phyloP scores from a whole-genome alignment of 768 basidiomycete genomes.

The Nidula microcarpa region DNA sequence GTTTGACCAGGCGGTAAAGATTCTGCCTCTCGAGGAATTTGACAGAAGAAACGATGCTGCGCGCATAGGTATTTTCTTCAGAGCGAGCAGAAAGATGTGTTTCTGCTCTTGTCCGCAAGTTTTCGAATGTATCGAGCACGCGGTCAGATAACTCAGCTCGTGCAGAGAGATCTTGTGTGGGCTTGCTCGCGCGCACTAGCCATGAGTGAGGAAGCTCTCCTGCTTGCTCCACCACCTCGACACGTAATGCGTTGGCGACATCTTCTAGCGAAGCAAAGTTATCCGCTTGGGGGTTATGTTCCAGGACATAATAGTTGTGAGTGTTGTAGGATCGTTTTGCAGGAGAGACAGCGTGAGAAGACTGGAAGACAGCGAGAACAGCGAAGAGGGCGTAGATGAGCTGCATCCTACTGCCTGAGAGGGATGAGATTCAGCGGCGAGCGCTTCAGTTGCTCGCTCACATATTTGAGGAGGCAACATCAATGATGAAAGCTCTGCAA shows the following conservation, averaged over 20 bases:
- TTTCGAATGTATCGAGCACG: constrained; percentile 47
- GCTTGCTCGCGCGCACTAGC: constrained; percentile 68
- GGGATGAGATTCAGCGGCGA: no score
- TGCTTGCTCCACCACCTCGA: constrained; percentile 84
- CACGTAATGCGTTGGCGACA: constrained; percentile 57
- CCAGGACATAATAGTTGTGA: constrained; percentile 82
- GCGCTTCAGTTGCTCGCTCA: no score
- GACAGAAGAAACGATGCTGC: constrained; percentile 51
- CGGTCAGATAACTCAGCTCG: constrained; percentile 37
- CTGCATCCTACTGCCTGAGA: no score
- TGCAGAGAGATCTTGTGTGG: constrained; percentile 16
- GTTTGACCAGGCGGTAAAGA: constrained; percentile 66
- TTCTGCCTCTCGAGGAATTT: constrained; percentile 60
- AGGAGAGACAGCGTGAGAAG: constrained; percentile 31
- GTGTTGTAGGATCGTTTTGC: constrained; percentile 52
- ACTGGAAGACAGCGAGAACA: no score
- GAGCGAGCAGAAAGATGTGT: constrained; percentile 36
- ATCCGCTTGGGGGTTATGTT: constrained; percentile 46
- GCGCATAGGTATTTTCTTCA: constrained; percentile 33
- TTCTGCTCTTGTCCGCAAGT: constrained; percentile 33
- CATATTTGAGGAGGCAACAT: no score
- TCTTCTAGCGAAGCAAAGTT: constrained; percentile 53
- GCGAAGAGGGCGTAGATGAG: no score
- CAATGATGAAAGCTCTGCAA: no score
- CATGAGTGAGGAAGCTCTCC: constrained; percentile 82